A percentile compares a stretch with the other conserved stretches of the same genome.
Conservation (phyloP, 306 rosid genomes). For the Gillenia trifoliata region DNA sequence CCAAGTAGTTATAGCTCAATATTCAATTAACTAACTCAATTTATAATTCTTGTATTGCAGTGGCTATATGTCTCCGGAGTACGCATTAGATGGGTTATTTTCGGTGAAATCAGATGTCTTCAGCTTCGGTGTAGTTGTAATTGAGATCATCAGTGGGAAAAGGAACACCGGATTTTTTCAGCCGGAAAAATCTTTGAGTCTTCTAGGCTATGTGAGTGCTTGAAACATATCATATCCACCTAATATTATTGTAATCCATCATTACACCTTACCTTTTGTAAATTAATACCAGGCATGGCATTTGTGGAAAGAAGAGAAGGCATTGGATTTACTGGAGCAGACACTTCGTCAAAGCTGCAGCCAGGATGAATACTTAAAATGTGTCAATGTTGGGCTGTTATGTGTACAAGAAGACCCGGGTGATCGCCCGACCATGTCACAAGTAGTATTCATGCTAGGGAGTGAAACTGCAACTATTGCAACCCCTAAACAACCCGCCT, state of each 20-base stretch:
- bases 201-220: constrained; percentile 57
- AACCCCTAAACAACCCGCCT: constrained; percentile 64
- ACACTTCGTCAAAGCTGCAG: constrained; percentile 44
- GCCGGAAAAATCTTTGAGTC: constrained; percentile 50
- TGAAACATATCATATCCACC: background rate
- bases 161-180: constrained; percentile 66
- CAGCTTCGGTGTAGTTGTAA: constrained; percentile 65
- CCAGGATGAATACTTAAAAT: constrained; percentile 48
- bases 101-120: constrained; percentile 65
- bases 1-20: too few species aligned
- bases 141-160: constrained; percentile 65
- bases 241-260: background rate
- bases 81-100: constrained; percentile 63
- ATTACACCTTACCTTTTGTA: background rate
- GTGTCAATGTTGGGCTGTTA: constrained; percentile 51
- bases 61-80: constrained; percentile 77
- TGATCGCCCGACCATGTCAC: constrained; percentile 65
- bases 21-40: background rate
- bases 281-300: constrained; percentile 54
- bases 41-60: constrained; percentile 27
- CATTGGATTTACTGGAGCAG: constrained; percentile 48
- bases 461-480: constrained; percentile 57
- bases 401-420: constrained; percentile 72
- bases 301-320: constrained; percentile 56
- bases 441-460: constrained; percentile 62